A percentile compares a stretch with the other conserved stretches of the same genome.
phyloP scores from a whole-genome alignment of 116 monocot genomes.

The Papilionanthe hybrid region DNA sequence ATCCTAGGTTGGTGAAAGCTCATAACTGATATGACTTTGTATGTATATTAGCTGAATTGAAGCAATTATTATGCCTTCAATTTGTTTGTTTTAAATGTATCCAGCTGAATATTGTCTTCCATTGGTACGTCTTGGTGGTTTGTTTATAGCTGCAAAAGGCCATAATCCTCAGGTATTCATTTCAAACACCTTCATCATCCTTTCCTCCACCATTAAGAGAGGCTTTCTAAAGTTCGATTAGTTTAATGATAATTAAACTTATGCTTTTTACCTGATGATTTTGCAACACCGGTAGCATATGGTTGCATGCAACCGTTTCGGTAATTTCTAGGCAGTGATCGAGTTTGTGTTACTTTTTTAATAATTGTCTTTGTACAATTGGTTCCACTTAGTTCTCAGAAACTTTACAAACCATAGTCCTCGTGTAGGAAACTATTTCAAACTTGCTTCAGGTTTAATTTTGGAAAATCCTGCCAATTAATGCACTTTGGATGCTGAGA shows the following conservation, averaged over 20 bases:
- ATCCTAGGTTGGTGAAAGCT: constrained; percentile 50
- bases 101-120: constrained; percentile 93
- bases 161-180: constrained; percentile 70
- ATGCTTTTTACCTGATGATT: too few relatives aligned
- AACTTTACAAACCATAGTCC: not conserved
- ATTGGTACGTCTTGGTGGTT: constrained; percentile 86
- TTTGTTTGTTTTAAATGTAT: not conserved
- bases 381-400: not conserved
- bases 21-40: not conserved
- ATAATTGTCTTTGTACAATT: not conserved
- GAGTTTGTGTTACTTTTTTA: not conserved
- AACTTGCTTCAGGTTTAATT: not conserved
- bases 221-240: too few relatives aligned
- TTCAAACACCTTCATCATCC: not conserved
- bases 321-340: too few relatives aligned
- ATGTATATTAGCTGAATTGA: not conserved
- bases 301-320: too few relatives aligned
- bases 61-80: not conserved
- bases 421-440: not conserved
- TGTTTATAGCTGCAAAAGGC: constrained; percentile 96
- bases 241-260: too few relatives aligned
- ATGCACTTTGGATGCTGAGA: not conserved
- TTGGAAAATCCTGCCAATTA: not conserved
- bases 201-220: not conserved
- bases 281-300: too few relatives aligned